A percentile compares a stretch with the other conserved stretches of the same genome.
These are phyloP conservation scores for Ceratobasidium sp. DNA, from an alignment of 1,284 basidiomycete genomes.

Conservation along the genomic window DNA sequence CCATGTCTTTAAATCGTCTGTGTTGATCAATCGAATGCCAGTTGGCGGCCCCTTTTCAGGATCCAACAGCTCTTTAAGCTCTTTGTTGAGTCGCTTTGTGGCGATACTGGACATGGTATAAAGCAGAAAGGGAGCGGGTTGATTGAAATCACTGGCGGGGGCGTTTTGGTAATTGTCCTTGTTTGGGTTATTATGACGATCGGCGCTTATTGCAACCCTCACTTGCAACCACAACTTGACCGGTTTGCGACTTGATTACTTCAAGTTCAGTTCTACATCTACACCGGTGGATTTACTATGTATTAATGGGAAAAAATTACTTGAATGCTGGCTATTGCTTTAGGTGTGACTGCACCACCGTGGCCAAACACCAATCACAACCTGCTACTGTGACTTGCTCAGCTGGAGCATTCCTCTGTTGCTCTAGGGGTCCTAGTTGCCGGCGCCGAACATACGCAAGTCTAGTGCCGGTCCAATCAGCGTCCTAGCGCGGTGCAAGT, in stretches of 20 bases:
- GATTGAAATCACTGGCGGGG: background rate
- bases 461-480: background rate
- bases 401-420: background rate
- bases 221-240: too few species aligned
- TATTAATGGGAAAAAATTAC: too few species aligned
- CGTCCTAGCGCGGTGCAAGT: background rate
- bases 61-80: conserved; percentile 61
- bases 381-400: background rate
- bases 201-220: too few species aligned
- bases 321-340: too few species aligned
- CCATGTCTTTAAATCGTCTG: conserved; percentile 78
- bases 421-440: background rate
- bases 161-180: background rate
- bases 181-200: background rate
- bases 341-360: too few species aligned
- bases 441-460: too few species aligned
- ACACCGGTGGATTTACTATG: too few species aligned
- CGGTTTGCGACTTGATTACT: too few species aligned
- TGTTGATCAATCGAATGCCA: conserved; percentile 74
- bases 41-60: conserved; percentile 40
- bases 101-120: conserved; percentile 67
- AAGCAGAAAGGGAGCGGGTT: background rate
- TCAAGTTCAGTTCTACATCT: too few species aligned
- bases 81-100: conserved; percentile 70
- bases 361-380: background rate